Conservation (phyloP, 1,284 basidiomycete genomes). For the Hymenochaete sp. region DNA sequence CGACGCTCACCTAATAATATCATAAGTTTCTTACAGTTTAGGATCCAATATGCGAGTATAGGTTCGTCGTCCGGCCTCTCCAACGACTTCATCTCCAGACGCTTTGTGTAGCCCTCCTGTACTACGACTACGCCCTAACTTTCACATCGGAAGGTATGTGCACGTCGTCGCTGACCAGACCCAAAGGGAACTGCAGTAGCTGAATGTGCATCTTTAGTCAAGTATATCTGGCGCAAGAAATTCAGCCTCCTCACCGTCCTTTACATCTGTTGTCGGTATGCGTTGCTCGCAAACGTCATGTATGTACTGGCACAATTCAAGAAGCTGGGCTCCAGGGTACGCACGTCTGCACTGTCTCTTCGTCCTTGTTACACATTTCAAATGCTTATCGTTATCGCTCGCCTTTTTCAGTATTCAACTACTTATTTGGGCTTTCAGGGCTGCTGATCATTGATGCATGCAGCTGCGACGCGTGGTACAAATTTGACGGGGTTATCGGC, state of each 20-base stretch:
- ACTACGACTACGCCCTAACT: conserved; percentile 8
- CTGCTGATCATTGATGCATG: background rate
- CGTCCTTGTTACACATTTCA: no score
- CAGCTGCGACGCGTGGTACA: conserved; percentile 29
- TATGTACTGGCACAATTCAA: conserved; percentile 1
- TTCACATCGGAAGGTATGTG: conserved; percentile 5
- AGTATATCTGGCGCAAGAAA: conserved; percentile 2
- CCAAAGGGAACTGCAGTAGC: background rate
- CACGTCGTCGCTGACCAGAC: background rate
- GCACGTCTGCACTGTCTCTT: background rate
- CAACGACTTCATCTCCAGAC: background rate
- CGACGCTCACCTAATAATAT: no score
- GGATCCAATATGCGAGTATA: conserved; percentile 8
- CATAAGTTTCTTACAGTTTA: conserved; percentile 4
- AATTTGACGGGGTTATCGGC: conserved; percentile 26
- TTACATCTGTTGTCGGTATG: conserved; percentile 4
- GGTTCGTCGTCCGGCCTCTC: background rate
- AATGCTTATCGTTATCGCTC: background rate
- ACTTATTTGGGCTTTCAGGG: background rate
- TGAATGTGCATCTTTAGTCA: background rate
- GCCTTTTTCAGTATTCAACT: background rate
- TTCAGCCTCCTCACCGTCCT: background rate
- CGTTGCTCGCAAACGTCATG: conserved; percentile 2
- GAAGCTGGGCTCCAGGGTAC: conserved; percentile 5
- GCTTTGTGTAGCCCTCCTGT: background rate